Evolutionary conservation across 1,284 basidiomycete species (phyloP).

Genomic region (Leucoagaricus sp.): DNA sequence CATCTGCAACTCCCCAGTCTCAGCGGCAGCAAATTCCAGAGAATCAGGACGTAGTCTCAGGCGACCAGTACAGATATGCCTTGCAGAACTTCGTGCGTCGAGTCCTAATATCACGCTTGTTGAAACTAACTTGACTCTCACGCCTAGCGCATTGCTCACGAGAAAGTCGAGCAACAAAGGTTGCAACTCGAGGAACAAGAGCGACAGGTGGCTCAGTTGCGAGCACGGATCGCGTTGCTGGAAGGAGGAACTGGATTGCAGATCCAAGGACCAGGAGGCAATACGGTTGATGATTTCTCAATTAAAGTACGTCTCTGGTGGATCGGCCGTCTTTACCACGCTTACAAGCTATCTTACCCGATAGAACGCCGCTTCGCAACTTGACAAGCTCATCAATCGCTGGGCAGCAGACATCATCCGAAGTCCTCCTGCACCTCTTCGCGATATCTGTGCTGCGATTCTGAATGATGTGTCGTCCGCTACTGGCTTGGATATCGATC

Average conservation of each 20-base stretch:
- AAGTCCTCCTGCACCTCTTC: conserved; percentile 52
- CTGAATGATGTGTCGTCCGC: conserved; percentile 55
- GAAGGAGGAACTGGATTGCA: conserved; percentile 58
- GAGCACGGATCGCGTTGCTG: conserved; percentile 67
- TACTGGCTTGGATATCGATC: conserved; percentile 38
- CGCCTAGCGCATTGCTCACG: conserved; percentile 74
- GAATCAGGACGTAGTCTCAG: conserved; percentile 57
- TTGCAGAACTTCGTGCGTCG: conserved; percentile 74
- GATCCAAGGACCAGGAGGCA: conserved; percentile 47
- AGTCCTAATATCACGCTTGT: conserved; percentile 8
- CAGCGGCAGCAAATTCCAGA: conserved; percentile 10
- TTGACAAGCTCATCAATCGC: conserved; percentile 78
- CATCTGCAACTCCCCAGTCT: conserved; percentile 13
- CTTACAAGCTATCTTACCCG: neutral
- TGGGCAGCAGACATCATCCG: conserved; percentile 78
- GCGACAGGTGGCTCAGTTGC: conserved; percentile 70
- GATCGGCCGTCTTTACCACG: neutral
- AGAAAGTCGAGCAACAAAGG: conserved; percentile 82
- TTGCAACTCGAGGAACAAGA: conserved; percentile 80
- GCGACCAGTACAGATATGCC: conserved; percentile 77
- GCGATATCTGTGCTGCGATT: conserved; percentile 56
- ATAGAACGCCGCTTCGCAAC: conserved; percentile 73
- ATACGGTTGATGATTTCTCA: conserved; percentile 80
- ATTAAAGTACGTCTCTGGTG: conserved; percentile 58
- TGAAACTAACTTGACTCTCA: neutral